A percentile compares a stretch with the other conserved stretches of the same genome.
These are phyloP conservation scores for Nigrospora osmanthi DNA, from an alignment of 2,329 filamentous ascomycete genomes.

Conservation along the genomic window DNA sequence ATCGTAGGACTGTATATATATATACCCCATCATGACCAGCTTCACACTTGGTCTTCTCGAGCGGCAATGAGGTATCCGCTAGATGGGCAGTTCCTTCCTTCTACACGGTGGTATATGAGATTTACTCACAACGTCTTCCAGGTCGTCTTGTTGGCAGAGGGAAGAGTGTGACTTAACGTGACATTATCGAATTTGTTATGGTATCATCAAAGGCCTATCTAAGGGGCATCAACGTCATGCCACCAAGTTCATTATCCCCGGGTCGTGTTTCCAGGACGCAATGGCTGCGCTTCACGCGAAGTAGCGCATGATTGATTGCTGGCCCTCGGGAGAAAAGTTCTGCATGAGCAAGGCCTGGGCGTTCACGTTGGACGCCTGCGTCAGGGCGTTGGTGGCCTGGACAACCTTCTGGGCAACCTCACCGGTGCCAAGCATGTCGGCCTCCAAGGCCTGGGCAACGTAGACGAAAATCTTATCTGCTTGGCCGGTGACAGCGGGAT, in stretches of 20 bases:
- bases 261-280: background rate
- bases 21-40: no score
- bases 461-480: slow-evolving; percentile 76
- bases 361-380: slow-evolving; percentile 67
- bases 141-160: no score
- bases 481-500: slow-evolving; percentile 71
- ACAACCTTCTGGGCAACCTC: slow-evolving; percentile 74
- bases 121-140: no score
- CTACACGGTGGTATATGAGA: no score
- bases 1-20: no score
- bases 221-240: background rate
- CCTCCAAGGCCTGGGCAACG: slow-evolving; percentile 83
- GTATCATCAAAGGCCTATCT: slow-evolving; percentile 1
- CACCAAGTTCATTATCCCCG: background rate
- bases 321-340: slow-evolving; percentile 70
- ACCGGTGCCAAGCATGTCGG: slow-evolving; percentile 73
- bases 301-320: slow-evolving; percentile 70
- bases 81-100: no score
- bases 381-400: slow-evolving; percentile 67
- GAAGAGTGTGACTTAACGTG: background rate
- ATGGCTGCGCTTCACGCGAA: slow-evolving; percentile 49
- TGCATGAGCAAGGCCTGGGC: slow-evolving; percentile 67
- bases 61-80: no score
- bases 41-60: no score
- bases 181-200: slow-evolving; percentile 2